phyloP scores from a whole-genome alignment of 176 grass and related monocot species.

The Phragmites australis region DNA sequence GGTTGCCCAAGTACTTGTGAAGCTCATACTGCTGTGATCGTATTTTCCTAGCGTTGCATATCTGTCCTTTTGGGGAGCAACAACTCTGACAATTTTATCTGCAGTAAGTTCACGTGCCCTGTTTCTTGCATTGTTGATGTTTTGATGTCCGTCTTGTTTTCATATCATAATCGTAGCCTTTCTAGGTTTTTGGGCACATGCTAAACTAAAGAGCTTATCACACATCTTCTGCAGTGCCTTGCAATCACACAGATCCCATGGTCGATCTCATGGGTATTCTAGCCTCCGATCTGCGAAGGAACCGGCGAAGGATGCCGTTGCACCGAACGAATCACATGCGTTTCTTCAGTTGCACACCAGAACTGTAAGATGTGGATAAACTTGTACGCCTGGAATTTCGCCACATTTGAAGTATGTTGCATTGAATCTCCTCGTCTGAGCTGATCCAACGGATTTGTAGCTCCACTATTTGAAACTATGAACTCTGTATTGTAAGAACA shows the following conservation, averaged over 20 bases:
- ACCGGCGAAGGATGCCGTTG: background rate
- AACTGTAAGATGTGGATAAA: background rate
- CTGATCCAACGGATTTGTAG: background rate
- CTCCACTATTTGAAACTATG: background rate
- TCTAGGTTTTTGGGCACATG: background rate
- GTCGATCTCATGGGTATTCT: background rate
- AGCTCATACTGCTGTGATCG: background rate
- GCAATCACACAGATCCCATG: background rate
- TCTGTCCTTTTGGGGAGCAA: background rate
- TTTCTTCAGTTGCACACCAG: background rate
- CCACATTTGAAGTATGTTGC: background rate
- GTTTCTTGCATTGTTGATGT: background rate
- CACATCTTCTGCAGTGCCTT: constrained; percentile 12
- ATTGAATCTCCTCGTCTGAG: background rate
- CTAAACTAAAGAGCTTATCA: background rate
- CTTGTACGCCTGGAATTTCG: background rate
- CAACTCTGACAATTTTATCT: background rate
- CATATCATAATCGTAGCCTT: background rate
- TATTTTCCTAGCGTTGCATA: background rate
- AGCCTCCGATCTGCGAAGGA: background rate
- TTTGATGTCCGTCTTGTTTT: background rate
- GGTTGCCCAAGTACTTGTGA: constrained; percentile 90
- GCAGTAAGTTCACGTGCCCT: constrained; percentile 23
- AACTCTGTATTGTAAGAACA: background rate
- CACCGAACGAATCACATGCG: background rate